phyloP scores from a whole-genome alignment of 768 basidiomycete species.

The Tylopilus felleus region DNA sequence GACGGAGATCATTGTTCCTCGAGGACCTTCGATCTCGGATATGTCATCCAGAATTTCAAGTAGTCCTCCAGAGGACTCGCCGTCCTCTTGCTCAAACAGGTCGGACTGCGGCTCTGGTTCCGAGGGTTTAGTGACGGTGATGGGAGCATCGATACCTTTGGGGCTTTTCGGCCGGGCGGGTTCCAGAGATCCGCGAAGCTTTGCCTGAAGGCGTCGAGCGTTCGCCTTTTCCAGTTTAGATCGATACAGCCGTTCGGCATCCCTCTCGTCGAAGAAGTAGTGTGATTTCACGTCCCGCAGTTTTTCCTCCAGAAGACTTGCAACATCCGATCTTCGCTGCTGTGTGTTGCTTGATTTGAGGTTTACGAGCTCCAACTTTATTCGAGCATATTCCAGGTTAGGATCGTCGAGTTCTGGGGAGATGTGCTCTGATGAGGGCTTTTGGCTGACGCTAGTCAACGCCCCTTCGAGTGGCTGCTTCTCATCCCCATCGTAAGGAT shows the following conservation, averaged over 20 bases:
- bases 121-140: background rate
- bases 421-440: conserved; percentile 26
- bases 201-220: conserved; percentile 40
- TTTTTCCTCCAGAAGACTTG: conserved; percentile 42
- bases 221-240: conserved; percentile 52
- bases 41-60: conserved; percentile 72
- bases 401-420: conserved; percentile 50
- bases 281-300: conserved; percentile 48
- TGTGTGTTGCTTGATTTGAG: conserved; percentile 37
- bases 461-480: conserved; percentile 4
- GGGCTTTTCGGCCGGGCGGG: background rate
- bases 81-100: conserved; percentile 52
- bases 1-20: conserved; percentile 51
- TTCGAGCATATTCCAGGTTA: conserved; percentile 56
- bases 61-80: conserved; percentile 55
- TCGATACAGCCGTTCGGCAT: conserved; percentile 58
- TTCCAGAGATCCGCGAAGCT: conserved; percentile 32
- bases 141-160: background rate
- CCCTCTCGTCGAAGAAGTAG: conserved; percentile 69
- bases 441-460: conserved; percentile 6
- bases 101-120: conserved; percentile 30
- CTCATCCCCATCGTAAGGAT: background rate
- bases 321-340: conserved; percentile 24
- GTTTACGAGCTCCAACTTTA: conserved; percentile 55
- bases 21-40: conserved; percentile 49